Conservation (phyloP, 306 rosid genomes). For the Crataegus laevigata region DNA sequence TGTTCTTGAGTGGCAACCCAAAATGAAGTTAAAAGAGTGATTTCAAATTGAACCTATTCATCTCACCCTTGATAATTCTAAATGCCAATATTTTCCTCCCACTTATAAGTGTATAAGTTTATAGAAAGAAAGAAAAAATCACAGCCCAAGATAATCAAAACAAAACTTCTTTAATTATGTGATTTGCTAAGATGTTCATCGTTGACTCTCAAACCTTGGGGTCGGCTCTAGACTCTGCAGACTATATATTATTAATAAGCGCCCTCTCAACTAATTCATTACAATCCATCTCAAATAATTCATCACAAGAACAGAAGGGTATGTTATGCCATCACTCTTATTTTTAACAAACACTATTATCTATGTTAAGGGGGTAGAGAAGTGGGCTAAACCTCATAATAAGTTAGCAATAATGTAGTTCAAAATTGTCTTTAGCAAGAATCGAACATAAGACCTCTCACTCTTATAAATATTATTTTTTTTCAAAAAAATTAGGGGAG, state of each 20-base stretch:
- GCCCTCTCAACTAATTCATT: too few species aligned
- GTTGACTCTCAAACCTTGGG: background rate
- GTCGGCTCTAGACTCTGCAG: background rate
- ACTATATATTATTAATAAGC: background rate
- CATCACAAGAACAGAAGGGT: background rate
- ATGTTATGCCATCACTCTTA: background rate
- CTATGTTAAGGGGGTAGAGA: rapidly evolving
- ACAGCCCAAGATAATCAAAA: background rate
- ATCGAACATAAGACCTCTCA: too few species aligned
- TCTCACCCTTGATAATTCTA: background rate
- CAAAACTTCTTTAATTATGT: background rate
- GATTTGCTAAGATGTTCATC: background rate
- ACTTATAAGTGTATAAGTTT: background rate
- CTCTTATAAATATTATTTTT: too few species aligned
- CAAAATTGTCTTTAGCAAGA: too few species aligned
- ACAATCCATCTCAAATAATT: background rate
- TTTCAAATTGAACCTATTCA: background rate
- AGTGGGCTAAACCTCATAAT: too few species aligned
- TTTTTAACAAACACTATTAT: too few species aligned
- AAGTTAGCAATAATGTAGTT: too few species aligned
- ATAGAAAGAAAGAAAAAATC: background rate
- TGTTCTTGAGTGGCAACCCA: background rate
- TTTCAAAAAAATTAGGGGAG: too few species aligned
- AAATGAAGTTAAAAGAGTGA: background rate
- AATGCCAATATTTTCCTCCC: background rate